Evolutionary conservation across 768 basidiomycete species (phyloP), one percentile per base, ranked within the genome.

Genomic region (Russula compacta): DNA sequence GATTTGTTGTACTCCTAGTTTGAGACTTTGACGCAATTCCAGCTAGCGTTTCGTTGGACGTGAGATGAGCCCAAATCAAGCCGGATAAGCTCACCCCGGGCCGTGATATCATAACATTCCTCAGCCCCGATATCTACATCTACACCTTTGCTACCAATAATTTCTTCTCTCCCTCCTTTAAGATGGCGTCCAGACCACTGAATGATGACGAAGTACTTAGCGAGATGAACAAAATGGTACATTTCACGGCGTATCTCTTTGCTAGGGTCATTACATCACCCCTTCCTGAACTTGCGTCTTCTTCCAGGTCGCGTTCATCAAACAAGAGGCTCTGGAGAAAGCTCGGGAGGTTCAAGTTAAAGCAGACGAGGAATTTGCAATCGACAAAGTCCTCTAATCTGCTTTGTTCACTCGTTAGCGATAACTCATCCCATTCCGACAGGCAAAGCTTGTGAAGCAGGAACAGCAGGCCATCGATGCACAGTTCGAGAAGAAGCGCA

Each of bases 211-310:
- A 98, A 74, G 95, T 98, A 19, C 79, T 93, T 69, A 89, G 77
- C 69, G 95, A 98, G 80, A 92, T 98, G 91, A 95, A 92, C 78
- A 98, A 98, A 84, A 98, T 98, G 95, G 95, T 94, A 58, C 40
- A 49, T 39, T 51, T 32, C 24, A 17, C 10, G 1, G 7, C 42
- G 3, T 56, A 6, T 56, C 80, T 72, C 50, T 53, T 14, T 36
- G 52, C 56, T 59, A 49, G 63, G 10, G 44, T 43, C 32, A 29
- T 56, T 29, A 44, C 59, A 35, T 36, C 33, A 48, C 43, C 47
- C 1, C 24, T 29, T 48, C 58, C 44, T 48, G 42, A 19, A 19
- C 38, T 40, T 53, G 48, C 24, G 24, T 14, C 39, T 17, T 38
- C 49, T 40, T 33, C 40, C 39, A 63, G 95, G 92, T 95, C 50